Conservation (phyloP, 495 filamentous ascomycete species). For the Trichoderma virens region DNA sequence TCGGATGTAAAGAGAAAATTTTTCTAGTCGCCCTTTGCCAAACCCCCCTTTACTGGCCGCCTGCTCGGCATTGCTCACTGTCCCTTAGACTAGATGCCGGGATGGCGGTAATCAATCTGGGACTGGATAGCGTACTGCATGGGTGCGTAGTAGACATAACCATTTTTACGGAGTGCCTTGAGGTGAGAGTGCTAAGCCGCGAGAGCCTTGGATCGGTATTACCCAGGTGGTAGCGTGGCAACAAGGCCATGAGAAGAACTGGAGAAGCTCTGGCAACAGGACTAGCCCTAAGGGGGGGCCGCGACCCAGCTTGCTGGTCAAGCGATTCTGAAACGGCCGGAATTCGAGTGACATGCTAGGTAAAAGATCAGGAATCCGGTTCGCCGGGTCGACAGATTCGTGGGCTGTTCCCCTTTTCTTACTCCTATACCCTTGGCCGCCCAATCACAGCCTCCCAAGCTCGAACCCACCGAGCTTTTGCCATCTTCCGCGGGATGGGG, state of each 20-base stretch:
- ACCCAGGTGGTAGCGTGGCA: background rate
- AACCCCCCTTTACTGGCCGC: background rate
- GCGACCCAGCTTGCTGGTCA: background rate
- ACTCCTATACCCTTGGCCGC: background rate
- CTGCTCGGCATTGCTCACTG: background rate
- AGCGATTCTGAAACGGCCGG: slow-evolving; percentile 1
- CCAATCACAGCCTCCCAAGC: background rate
- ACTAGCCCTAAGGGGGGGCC: background rate
- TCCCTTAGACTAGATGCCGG: background rate
- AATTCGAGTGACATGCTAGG: background rate
- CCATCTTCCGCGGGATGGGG: slow-evolving; percentile 1
- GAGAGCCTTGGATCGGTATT: background rate
- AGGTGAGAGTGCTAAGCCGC: background rate
- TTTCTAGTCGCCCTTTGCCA: background rate
- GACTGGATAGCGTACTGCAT: background rate
- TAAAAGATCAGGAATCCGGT: background rate
- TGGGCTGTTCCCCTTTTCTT: background rate
- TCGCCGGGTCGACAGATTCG: background rate
- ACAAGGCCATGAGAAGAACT: background rate
- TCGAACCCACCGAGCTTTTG: background rate
- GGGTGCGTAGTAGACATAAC: background rate
- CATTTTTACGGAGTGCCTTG: background rate
- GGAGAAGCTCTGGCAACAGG: background rate
- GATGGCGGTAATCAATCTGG: slow-evolving; percentile 1
- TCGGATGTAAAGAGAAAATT: background rate